phyloP scores from a whole-genome alignment of 805 yeast species.

The Myxozyma geophila region DNA sequence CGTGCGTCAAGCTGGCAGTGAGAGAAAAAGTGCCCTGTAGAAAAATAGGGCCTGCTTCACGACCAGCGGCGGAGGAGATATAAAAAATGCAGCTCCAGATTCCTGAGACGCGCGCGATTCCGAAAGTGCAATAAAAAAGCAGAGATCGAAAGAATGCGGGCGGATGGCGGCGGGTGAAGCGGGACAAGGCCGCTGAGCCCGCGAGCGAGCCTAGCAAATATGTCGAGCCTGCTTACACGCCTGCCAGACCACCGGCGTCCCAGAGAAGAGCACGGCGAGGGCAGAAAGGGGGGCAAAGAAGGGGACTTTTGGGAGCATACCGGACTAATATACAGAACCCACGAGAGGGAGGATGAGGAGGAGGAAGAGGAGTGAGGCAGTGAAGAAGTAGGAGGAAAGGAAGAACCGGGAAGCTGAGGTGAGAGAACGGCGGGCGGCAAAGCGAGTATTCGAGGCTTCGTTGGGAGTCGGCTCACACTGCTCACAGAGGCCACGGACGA shows the following conservation, averaged over 20 bases:
- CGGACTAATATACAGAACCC: constrained; percentile 25
- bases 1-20: neutral
- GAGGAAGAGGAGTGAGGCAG: constrained; percentile 10
- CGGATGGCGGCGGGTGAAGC: neutral
- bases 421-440: constrained; percentile 8
- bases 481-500: constrained; percentile 7
- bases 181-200: neutral
- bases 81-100: neutral
- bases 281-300: neutral
- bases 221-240: neutral
- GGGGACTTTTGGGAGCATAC: neutral
- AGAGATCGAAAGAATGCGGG: neutral
- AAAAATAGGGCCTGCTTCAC: neutral
- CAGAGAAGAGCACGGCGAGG: neutral
- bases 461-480: constrained; percentile 19
- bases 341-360: neutral
- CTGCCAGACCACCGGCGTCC: neutral
- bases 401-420: constrained; percentile 14
- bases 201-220: constrained; percentile 1
- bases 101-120: neutral
- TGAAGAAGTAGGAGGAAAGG: constrained; percentile 1
- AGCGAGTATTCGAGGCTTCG: constrained; percentile 9
- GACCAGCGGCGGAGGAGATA: neutral
- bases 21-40: neutral
- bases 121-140: neutral